Conservation (phyloP, 371 early-diverging fungal species). For the Chytridium lagenaria region DNA sequence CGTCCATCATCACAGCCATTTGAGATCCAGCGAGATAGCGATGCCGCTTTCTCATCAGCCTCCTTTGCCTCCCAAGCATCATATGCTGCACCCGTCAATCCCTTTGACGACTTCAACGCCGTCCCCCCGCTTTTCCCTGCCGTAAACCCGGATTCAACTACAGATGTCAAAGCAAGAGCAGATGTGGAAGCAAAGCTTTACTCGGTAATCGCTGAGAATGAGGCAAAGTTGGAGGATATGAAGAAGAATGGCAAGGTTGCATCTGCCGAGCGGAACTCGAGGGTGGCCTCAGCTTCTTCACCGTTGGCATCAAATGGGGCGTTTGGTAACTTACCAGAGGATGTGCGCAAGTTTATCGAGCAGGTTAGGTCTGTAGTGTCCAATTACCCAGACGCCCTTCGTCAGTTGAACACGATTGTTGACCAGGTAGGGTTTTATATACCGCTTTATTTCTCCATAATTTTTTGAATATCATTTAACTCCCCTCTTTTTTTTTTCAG, state of each 20-base stretch:
- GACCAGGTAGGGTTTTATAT: conserved; percentile 21
- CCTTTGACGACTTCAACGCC: conserved; percentile 8
- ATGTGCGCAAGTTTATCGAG: conserved; percentile 18
- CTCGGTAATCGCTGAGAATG: conserved; percentile 18
- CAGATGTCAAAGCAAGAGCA: background rate
- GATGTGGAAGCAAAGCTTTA: background rate
- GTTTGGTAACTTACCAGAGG: background rate
- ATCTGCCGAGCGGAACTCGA: background rate
- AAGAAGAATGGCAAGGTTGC: background rate
- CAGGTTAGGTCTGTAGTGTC: conserved; percentile 3
- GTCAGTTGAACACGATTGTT: conserved; percentile 15
- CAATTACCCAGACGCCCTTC: conserved; percentile 10
- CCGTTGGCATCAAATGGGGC: background rate
- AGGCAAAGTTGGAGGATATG: conserved; percentile 18
- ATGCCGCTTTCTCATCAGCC: background rate
- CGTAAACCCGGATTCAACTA: background rate
- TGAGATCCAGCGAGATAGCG: conserved; percentile 9
- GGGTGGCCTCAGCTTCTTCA: background rate
- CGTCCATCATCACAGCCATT: conserved; percentile 8
- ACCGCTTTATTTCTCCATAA: background rate
- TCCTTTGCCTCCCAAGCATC: background rate
- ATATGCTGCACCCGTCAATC: background rate
- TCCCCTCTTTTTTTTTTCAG: background rate
- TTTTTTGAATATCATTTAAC: background rate
- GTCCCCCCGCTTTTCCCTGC: conserved; percentile 4